phyloP scores from a whole-genome alignment of 371 early-diverging fungal species.

The Mortierella sp. region DNA sequence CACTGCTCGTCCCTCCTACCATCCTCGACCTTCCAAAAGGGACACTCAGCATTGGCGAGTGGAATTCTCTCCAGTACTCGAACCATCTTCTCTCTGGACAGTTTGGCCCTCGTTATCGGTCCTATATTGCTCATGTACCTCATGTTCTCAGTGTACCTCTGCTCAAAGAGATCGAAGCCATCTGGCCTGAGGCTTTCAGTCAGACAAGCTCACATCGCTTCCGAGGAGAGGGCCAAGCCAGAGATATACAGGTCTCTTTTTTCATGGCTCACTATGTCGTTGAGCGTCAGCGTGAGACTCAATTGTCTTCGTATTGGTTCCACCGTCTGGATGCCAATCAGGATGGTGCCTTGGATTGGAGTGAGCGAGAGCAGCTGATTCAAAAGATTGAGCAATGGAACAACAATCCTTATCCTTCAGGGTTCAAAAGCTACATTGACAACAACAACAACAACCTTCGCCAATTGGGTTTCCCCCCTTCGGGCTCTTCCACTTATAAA shows the following conservation, averaged over 20 bases:
- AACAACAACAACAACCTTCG: background rate
- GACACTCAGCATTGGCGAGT: constrained; percentile 38
- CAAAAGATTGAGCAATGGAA: constrained; percentile 34
- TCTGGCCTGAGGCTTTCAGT: constrained; percentile 48
- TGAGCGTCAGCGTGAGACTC: constrained; percentile 51
- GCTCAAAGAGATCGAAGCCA: constrained; percentile 41
- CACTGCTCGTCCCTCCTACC: constrained; percentile 40
- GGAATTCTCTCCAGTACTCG: constrained; percentile 51
- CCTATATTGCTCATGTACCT: constrained; percentile 52
- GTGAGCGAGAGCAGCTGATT: constrained; percentile 39
- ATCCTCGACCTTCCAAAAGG: background rate
- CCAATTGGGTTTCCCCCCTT: constrained; percentile 1
- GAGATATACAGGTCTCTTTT: constrained; percentile 49
- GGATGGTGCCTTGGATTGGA: constrained; percentile 42
- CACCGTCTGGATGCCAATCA: constrained; percentile 43
- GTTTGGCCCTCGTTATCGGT: constrained; percentile 45
- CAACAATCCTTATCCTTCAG: background rate
- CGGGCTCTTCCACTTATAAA: constrained; percentile 25
- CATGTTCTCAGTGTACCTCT: constrained; percentile 49
- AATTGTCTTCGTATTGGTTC: constrained; percentile 44
- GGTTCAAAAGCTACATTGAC: constrained; percentile 11
- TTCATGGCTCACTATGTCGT: constrained; percentile 56
- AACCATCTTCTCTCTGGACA: constrained; percentile 50
- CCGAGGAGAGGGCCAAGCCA: constrained; percentile 37
- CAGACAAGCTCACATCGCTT: constrained; percentile 56